Evolutionary conservation across 495 filamentous ascomycete species (phyloP), one percentile per base, ranked within the genome.

Genomic region (Neurospora tetraspora): DNA sequence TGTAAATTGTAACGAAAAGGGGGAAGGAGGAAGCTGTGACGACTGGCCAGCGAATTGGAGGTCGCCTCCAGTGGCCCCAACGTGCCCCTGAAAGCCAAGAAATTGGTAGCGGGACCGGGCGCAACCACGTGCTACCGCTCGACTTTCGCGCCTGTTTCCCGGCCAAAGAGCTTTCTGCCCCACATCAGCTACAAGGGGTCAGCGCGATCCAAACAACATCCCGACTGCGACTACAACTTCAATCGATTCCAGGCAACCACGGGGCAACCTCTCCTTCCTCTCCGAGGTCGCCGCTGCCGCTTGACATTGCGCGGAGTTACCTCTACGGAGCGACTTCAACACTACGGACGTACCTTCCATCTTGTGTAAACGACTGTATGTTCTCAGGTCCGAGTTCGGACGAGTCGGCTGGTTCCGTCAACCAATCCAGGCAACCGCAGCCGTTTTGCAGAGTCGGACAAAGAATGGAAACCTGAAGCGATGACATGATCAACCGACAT

Each of bases 1-100:
- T 65, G 53, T 65, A 65, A 34, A 65, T 18, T 65, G 53, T 65
- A 16, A 65, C 43, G 23, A 39, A 72, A 72, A 72, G 71, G 71
- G 71, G 71, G 45, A 39, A 23, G 37, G 38, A 65, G 53, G 53
- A 61, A 65, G 53, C 53, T 65, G 53, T 65, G 53, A 65, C 53
- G 14, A 65, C 2, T 65, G 23, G 27, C 53, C 53, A 36, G 27
- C 47, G 47, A 59, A 59, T 59, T 59, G 42, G 68, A 73, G 18
- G 68, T 70, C 70, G 69, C 11, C 53, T 16, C 23, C 3, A 8
- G 20, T 18, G 45, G 10, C 6, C 27, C 27, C 53, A 65, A 16
- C 53, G 27, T 65, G 53, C 53, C 53, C 53, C 53, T 65, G 53
- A 34, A 65, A 34, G 53, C 53, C 53, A 65, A 65, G 53, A 65